Evolutionary conservation across 2,329 filamentous ascomycete species (phyloP), one percentile per base, ranked within the genome.

Genomic region (Botrytis deweyae): DNA sequence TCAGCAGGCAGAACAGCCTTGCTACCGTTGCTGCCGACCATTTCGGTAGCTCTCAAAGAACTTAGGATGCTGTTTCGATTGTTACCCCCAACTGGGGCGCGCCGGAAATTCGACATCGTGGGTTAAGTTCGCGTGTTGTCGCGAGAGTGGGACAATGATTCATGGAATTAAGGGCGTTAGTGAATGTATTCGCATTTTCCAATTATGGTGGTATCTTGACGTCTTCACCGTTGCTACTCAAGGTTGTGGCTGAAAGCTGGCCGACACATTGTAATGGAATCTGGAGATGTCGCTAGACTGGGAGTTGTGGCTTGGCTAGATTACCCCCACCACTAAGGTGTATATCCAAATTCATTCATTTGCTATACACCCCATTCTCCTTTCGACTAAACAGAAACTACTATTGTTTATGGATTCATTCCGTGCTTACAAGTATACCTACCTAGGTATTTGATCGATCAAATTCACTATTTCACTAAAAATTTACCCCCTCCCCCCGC

Each of bases 1-100:
- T 98, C 95, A 93, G 81, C 94, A 76, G 95, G 95, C 49, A 98
- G 87, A 59, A 90, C 87, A 38, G 95, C 89, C 83, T 93, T 94
- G 58, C 89, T 87, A 73, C 93, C 90, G 62, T 49, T 61, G 42
- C 64, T 69, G 40, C 71, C 71, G 74, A 95, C 85, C 86, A 98
- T 93, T 82, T 93, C 90, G 33, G 94, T 92, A 76, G 91, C 91
- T 80, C 92, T 92, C 79, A 98, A 86, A 63, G 93, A 92, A 75
- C 90, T 89, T 80, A 98, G 86, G 78, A 97, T 89, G 82, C 87
- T 87, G 76, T 81, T 83, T 79, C 83, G 84, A 58, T 64, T 73
- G n/a, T 61, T 63, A 22, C 65, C 73, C 75, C 73, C 75, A 20
- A 79, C 78, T 20, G 80, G 74, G 66, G 79, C 78, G 74, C 80